Base-by-base conservation (phyloP, 2,329 filamentous ascomycete species). In the Aspergillus sp. region DNA sequence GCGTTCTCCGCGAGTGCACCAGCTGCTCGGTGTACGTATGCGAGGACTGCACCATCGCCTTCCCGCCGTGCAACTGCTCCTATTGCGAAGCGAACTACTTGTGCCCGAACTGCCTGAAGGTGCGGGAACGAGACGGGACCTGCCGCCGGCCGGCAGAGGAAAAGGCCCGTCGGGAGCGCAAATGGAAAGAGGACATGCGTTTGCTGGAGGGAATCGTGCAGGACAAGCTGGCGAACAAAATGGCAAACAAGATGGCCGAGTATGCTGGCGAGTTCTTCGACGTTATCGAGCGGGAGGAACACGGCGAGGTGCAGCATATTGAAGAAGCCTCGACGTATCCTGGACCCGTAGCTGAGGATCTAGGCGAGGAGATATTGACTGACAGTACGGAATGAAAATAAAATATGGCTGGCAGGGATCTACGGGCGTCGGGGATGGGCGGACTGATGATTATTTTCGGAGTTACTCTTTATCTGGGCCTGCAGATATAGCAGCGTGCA, bases 1-100 rank as follows among this genome's bases (percentile, higher is more conserved):
- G 76, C 55, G 65, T 75, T 30, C 72, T 81, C 12, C 74, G 74
- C 25, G 77, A 82, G 72, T 82, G 80, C 65, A 75, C 74, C 12
- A 73, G 72, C 39, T 82, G 80, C 67, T 76, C 76, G 8, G 74
- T 81, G 13, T 72, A 80, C 62, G 78, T 82, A 8, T 82, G 80
- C 62, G 73, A 78, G 60, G 78, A 80, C 41, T 82, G 80, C 61
- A 67, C 78, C 10, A 67, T 67, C 9, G 67, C 67, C 12, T 68
- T 78, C 41, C 76, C 78, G n/a, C 75, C 76, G 8, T 80, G 79
- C 68, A 76, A 73, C 36, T 80, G 78, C 65, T 73, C 76, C 25
- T 79, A 77, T 65, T 80, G 79, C 63, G 70, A 76, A 52, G 68
- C 71, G 28, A 77, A 80, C 62, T 80, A 80, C 58, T 65, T 75